Percentiles rank a stretch among this genome's conserved stretches.
These are phyloP conservation scores for Omphalotus guepiniiformis DNA, from an alignment of 768 basidiomycete species.

Conservation along the genomic window DNA sequence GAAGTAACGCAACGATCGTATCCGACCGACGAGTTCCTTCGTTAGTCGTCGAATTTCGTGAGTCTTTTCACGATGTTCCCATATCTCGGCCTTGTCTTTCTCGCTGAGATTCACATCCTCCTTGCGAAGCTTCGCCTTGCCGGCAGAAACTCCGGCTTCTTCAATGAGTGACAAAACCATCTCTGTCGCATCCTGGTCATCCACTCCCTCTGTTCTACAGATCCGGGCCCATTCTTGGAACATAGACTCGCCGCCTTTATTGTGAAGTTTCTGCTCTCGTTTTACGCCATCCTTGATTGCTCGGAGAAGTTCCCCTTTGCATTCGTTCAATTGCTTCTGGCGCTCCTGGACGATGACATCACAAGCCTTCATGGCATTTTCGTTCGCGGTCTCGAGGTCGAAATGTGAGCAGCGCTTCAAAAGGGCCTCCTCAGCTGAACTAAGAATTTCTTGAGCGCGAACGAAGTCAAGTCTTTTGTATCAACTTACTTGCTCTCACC, in stretches of 20 bases:
- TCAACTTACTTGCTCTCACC: conserved; percentile 79
- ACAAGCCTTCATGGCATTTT: conserved; percentile 87
- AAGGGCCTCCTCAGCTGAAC: conserved; percentile 87
- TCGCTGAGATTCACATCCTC: conserved; percentile 52
- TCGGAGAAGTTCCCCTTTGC: conserved; percentile 65
- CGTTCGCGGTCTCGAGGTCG: conserved; percentile 70
- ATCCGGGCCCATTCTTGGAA: conserved; percentile 77
- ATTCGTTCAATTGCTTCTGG: conserved; percentile 71
- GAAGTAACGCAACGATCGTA: conserved; percentile 90
- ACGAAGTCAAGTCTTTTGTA: neutral
- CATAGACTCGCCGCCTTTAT: conserved; percentile 64
- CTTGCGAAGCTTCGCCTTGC: conserved; percentile 46
- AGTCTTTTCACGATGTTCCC: conserved; percentile 84
- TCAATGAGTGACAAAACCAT: conserved; percentile 56
- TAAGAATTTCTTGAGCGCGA: conserved; percentile 23
- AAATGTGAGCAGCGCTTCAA: conserved; percentile 96
- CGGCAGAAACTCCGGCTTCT: conserved; percentile 48
- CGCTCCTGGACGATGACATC: conserved; percentile 88
- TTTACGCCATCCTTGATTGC: conserved; percentile 63
- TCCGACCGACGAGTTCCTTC: conserved; percentile 87
- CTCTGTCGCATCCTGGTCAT: conserved; percentile 72
- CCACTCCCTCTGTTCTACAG: conserved; percentile 64
- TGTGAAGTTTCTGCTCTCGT: conserved; percentile 64
- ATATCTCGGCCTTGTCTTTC: conserved; percentile 56
- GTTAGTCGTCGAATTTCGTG: conserved; percentile 80